Base-by-base conservation (phyloP, 345 rosid genomes). In the Lumnitzera racemosa region DNA sequence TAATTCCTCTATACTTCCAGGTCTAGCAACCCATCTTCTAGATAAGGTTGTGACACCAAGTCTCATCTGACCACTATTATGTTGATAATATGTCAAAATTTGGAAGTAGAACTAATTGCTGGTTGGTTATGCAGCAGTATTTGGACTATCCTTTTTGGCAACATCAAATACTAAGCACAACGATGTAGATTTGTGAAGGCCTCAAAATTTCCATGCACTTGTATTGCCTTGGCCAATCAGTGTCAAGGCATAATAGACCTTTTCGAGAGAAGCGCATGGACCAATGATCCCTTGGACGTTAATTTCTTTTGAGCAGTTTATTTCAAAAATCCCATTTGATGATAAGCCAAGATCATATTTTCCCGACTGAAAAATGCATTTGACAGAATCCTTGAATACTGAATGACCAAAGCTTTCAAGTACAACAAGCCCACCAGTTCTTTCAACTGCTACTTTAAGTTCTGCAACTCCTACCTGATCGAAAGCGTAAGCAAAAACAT, bases 401-500 rank as follows among this genome's bases (percentile, higher is more conserved):
- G 95, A 76, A 70, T 90, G 97, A 61, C 95, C 97, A 81, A 94
- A 94, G 78, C 99, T 94, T 79, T 94, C 99, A 75, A 94, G 99
- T 77, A 90, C 96, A 54, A 94, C 90, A 70, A 90, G 83, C 14
- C 99, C 99, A 56, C 99, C 97, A 25, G 97, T 88, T 80, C 76
- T 80, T 74, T 94, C 99, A 55, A 94, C 83, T 25, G 90, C 90
- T 71, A 94, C 87, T 88, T 81, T 90, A 55, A 94, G 82, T 80
- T 94, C 97, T 51, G 96, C 91, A 72, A 94, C 77, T 53, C 99
- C 99, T 43, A 94, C 96, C 99, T 90, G 99, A 80, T 90, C 99
- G 61, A 84, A 86, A 24, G 99, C 83, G 72, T 97, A 78, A 10
- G 99, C 99, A 64, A 87, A 94, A 64, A 94, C 81, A 83, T 94